Evolutionary conservation across 2,329 filamentous ascomycete genomes (phyloP).

Genomic region (Aspergillus aculeatinus): DNA sequence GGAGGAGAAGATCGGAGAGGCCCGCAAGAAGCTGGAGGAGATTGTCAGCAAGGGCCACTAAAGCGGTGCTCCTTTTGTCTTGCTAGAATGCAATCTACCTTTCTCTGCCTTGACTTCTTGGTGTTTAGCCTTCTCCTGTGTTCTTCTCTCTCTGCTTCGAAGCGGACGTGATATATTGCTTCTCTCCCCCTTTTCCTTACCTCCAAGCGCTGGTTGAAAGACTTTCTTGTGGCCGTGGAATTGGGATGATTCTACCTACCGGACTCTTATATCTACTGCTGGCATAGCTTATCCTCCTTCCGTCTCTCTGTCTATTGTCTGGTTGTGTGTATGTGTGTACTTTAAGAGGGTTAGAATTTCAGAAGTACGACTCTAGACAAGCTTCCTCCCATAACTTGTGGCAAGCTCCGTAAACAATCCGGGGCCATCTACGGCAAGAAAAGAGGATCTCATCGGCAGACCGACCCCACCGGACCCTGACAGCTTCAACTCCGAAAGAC

Average conservation of each 20-base stretch:
- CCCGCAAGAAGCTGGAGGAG: constrained; percentile 74
- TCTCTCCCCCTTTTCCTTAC: neutral
- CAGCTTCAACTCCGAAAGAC: neutral
- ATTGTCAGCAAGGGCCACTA: constrained; percentile 92
- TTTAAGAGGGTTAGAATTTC: constrained; percentile 15
- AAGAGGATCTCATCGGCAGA: neutral
- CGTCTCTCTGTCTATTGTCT: neutral
- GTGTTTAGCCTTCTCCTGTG: constrained; percentile 10
- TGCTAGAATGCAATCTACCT: too few relatives aligned
- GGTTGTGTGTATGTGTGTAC: constrained; percentile 15
- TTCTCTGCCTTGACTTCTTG: neutral
- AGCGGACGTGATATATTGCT: neutral
- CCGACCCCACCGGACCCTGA: neutral
- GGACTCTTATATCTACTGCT: neutral
- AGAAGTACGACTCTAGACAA: constrained; percentile 1
- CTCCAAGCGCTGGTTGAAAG: neutral
- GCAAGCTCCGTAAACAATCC: too few relatives aligned
- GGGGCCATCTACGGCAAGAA: neutral
- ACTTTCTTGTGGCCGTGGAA: neutral
- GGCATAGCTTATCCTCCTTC: neutral
- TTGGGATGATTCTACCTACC: neutral
- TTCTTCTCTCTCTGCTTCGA: constrained; percentile 12
- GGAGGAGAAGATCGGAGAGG: constrained; percentile 75
- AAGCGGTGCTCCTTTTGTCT: constrained; percentile 17
- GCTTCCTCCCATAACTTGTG: too few relatives aligned